These are phyloP conservation scores for Xenosphaeropsis pyriputrescens DNA, from an alignment of 2,329 filamentous ascomycete genomes.

Conservation along the genomic window DNA sequence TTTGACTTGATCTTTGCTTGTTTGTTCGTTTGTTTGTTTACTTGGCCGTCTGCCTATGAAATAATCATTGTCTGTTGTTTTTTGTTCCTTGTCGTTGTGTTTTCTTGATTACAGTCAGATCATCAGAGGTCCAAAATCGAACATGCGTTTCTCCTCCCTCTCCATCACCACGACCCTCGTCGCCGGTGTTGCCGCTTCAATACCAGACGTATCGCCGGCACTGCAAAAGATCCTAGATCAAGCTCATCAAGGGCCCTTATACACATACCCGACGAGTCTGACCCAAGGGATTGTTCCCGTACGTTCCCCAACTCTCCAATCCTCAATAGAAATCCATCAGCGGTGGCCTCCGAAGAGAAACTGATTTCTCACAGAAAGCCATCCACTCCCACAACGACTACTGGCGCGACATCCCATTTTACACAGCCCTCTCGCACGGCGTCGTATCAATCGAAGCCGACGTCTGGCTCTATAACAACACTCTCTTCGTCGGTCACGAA, in stretches of 20 bases:
- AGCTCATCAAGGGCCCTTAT: slow-evolving; percentile 33
- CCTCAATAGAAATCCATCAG: neutral
- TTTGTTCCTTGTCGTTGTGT: too few species aligned
- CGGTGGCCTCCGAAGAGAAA: neutral
- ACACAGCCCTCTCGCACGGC: slow-evolving; percentile 35
- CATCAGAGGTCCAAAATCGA: too few species aligned
- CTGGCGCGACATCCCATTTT: slow-evolving; percentile 26
- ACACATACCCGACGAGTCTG: slow-evolving; percentile 45
- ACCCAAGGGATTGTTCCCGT: slow-evolving; percentile 44
- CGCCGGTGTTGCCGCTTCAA: neutral
- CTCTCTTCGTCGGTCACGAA: slow-evolving; percentile 42
- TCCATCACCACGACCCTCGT: too few species aligned
- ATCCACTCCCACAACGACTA: slow-evolving; percentile 48
- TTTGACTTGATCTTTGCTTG: too few species aligned
- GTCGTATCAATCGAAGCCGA: slow-evolving; percentile 40
- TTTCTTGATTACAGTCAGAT: too few species aligned
- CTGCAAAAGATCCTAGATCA: slow-evolving; percentile 40
- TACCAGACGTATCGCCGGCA: slow-evolving; percentile 22
- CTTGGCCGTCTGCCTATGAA: too few species aligned
- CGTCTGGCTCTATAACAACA: slow-evolving; percentile 40
- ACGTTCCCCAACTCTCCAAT: slow-evolving; percentile 10
- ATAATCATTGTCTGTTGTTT: too few species aligned
- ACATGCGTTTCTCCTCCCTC: too few species aligned
- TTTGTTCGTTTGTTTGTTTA: too few species aligned
- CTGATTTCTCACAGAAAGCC: slow-evolving; percentile 22